These are phyloP conservation scores for Polygonum aviculare DNA, from an alignment of 148 eudicot genomes.

Conservation along the genomic window DNA sequence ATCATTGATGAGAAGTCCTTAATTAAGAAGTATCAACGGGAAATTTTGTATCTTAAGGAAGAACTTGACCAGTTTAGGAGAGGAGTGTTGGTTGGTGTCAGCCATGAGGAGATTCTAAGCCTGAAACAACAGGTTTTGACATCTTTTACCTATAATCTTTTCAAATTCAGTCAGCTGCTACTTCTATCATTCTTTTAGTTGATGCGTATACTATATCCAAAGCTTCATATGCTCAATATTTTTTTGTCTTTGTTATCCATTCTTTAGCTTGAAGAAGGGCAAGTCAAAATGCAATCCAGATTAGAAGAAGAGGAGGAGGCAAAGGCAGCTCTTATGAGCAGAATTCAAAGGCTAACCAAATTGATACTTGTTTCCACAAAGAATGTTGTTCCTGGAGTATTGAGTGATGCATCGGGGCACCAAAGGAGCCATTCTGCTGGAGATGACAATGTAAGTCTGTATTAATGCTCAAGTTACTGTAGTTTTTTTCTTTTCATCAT, in stretches of 20 bases:
- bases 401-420: slow-evolving; percentile 30
- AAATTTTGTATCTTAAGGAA: slow-evolving; percentile 38
- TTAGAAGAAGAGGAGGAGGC: slow-evolving; percentile 77
- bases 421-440: slow-evolving; percentile 44
- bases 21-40: slow-evolving; percentile 49
- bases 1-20: slow-evolving; percentile 55
- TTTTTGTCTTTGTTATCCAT: background rate
- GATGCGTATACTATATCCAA: background rate
- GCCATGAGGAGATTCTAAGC: slow-evolving; percentile 43
- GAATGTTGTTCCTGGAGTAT: slow-evolving; percentile 30
- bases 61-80: slow-evolving; percentile 46
- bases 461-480: background rate
- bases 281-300: slow-evolving; percentile 52
- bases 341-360: slow-evolving; percentile 75
- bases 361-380: slow-evolving; percentile 69
- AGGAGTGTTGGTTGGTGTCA: slow-evolving; percentile 45
- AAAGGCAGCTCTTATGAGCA: slow-evolving; percentile 76
- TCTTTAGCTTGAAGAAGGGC: slow-evolving; percentile 61
- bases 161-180: background rate
- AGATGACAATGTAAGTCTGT: slow-evolving; percentile 41
- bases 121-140: slow-evolving; percentile 29
- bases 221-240: background rate
- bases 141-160: background rate
- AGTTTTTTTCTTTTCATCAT: background rate
- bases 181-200: background rate